These are phyloP conservation scores for Rasamsonia emersonii DNA, from an alignment of 2,329 filamentous ascomycete genomes.

Conservation along the genomic window DNA sequence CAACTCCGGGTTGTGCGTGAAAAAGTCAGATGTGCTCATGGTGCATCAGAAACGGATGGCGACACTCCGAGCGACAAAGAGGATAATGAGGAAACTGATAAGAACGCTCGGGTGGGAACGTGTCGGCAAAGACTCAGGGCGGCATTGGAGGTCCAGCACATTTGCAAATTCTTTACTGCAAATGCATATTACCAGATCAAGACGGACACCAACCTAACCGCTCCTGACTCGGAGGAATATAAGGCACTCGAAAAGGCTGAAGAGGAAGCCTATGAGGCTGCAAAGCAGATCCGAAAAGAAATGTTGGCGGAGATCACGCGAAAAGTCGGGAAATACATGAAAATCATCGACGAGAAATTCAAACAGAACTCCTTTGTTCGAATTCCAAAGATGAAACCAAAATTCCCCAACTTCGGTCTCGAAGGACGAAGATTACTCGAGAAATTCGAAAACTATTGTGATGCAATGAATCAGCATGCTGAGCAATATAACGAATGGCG, in stretches of 20 bases:
- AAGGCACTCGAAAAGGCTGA: conserved; percentile 60
- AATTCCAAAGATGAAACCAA: conserved; percentile 52
- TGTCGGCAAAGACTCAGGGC: conserved; percentile 59
- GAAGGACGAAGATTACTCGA: conserved; percentile 62
- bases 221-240: conserved; percentile 60
- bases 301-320: conserved; percentile 54
- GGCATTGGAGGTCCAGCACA: conserved; percentile 72
- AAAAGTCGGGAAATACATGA: conserved; percentile 59
- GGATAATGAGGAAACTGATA: conserved; percentile 29
- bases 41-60: conserved; percentile 10
- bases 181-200: conserved; percentile 82
- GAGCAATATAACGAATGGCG: conserved; percentile 66
- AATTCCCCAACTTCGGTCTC: conserved; percentile 54
- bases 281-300: conserved; percentile 69
- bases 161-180: conserved; percentile 73
- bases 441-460: conserved; percentile 56
- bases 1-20: conserved; percentile 47
- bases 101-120: conserved; percentile 44
- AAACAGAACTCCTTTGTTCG: conserved; percentile 49
- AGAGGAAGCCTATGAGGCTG: conserved; percentile 63
- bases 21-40: conserved; percentile 14
- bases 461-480: conserved; percentile 63
- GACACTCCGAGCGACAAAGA: conserved; percentile 27
- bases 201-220: conserved; percentile 54
- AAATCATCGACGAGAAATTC: conserved; percentile 47